Percentiles rank a stretch among this genome's conserved stretches.
These are phyloP conservation scores for Halophytophthora polymorphica DNA, from an alignment of 352 stramenopile genomes.

Conservation along the genomic window DNA sequence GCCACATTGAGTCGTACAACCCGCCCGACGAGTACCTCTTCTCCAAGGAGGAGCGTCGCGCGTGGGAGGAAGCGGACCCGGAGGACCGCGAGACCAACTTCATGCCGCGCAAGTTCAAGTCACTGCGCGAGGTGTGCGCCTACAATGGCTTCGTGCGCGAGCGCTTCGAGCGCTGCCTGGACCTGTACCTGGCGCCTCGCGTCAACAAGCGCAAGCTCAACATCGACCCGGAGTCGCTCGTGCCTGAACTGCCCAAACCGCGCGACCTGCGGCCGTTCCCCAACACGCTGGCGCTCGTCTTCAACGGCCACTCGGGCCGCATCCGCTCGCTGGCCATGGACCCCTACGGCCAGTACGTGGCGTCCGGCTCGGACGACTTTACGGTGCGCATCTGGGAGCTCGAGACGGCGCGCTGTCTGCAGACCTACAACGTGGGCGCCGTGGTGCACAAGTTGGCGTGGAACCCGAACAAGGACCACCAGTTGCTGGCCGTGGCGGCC, in stretches of 20 bases:
- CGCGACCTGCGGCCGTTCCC: slow-evolving; percentile 98
- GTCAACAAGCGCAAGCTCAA: slow-evolving; percentile 96
- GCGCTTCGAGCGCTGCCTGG: slow-evolving; percentile 99
- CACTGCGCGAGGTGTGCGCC: slow-evolving; percentile 93
- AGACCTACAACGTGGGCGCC: slow-evolving; percentile 89
- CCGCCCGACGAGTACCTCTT: slow-evolving; percentile 99
- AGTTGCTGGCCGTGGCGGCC: slow-evolving; percentile 92
- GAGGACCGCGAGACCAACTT: slow-evolving; percentile 97
- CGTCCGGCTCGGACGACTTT: slow-evolving; percentile 94
- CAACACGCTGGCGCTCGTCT: slow-evolving; percentile 90
- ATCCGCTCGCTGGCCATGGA: slow-evolving; percentile 94
- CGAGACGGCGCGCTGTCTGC: slow-evolving; percentile 90
- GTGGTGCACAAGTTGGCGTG: slow-evolving; percentile 93
- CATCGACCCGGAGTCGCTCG: slow-evolving; percentile 96
- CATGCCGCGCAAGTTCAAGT: slow-evolving; percentile 96
- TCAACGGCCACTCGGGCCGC: slow-evolving; percentile 85
- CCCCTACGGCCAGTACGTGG: slow-evolving; percentile 97
- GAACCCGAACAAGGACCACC: slow-evolving; percentile 96
- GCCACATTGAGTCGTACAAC: slow-evolving; percentile 99
- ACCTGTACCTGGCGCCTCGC: slow-evolving; percentile 98
- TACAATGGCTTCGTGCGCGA: slow-evolving; percentile 98
- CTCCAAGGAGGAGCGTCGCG: slow-evolving; percentile 93
- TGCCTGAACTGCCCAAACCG: slow-evolving; percentile 96
- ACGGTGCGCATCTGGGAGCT: slow-evolving; percentile 97
- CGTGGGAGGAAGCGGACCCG: slow-evolving; percentile 94